Evolutionary conservation across 306 rosid species (phyloP).

Genomic region (Rosa lucieae): DNA sequence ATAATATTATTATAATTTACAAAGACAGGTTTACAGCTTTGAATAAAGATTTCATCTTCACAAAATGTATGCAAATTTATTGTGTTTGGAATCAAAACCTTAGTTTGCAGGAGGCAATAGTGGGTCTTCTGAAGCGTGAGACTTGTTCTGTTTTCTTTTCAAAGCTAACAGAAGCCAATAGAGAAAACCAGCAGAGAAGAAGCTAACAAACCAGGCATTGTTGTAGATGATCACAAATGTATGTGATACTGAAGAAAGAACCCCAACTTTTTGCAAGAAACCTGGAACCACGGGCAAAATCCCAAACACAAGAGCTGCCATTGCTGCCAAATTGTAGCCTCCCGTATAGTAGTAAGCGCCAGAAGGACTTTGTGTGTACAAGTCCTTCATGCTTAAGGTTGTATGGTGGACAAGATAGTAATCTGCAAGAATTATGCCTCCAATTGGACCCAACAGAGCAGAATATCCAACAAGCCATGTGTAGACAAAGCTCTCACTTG

Average conservation of each 20-base stretch:
- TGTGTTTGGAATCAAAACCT: not conserved
- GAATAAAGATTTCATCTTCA: not conserved
- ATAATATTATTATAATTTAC: not conserved
- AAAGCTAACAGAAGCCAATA: conserved; percentile 61
- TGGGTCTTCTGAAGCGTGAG: conserved; percentile 16
- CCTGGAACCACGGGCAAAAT: conserved; percentile 83
- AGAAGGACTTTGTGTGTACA: conserved; percentile 58
- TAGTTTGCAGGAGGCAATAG: conserved; percentile 36
- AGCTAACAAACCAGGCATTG: conserved; percentile 90
- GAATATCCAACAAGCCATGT: conserved; percentile 94
- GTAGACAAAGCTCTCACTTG: conserved; percentile 89
- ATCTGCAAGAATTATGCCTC: conserved; percentile 68
- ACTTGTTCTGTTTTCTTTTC: conserved; percentile 26
- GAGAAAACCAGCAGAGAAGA: conserved; percentile 69
- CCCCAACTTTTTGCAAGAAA: conserved; percentile 70
- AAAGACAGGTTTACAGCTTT: not conserved
- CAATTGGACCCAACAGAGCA: conserved; percentile 85
- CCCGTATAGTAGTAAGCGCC: conserved; percentile 61
- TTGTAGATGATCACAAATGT: conserved; percentile 56
- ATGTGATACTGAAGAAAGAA: conserved; percentile 38
- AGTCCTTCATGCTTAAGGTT: conserved; percentile 45
- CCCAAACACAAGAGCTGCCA: conserved; percentile 62
- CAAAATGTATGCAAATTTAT: not conserved
- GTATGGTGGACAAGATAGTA: conserved; percentile 57
- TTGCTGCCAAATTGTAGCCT: conserved; percentile 76